Conservation (phyloP, 1,284 basidiomycete species). For the Chalciporus sp. region DNA sequence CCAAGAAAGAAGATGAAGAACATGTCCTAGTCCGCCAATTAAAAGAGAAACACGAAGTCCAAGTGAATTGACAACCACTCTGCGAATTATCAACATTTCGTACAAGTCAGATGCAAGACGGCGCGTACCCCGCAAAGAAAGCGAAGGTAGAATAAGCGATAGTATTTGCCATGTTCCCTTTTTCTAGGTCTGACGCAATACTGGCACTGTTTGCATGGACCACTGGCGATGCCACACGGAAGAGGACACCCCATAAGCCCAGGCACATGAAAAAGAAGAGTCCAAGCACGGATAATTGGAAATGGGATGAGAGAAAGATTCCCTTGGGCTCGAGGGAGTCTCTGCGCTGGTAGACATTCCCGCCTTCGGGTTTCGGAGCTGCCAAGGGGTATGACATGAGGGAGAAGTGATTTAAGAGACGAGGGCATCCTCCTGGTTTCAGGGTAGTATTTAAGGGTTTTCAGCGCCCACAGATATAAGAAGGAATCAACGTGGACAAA, state of each 20-base stretch:
- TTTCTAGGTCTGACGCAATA: neutral
- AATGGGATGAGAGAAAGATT: no score
- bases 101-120: no score
- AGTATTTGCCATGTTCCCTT: conserved; percentile 38
- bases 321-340: no score
- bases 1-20: conserved; percentile 54
- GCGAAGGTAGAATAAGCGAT: conserved; percentile 48
- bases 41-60: conserved; percentile 54
- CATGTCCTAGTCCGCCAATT: conserved; percentile 52
- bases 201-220: conserved; percentile 32
- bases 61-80: conserved; percentile 52
- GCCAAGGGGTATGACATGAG: neutral
- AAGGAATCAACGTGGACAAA: no score
- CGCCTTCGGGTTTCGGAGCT: no score
- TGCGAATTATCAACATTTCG: no score
- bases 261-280: no score
- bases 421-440: neutral
- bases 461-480: neutral
- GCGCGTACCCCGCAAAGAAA: conserved; percentile 42
- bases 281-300: no score
- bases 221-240: conserved; percentile 36
- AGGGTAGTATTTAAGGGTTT: neutral
- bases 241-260: conserved; percentile 7
- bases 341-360: neutral
- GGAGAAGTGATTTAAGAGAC: neutral